Percentiles rank a stretch among this genome's conserved stretches.
Conservation (phyloP, 225 moss, liverwort and hornwort species). For the Antitrichia curtipendula region DNA sequence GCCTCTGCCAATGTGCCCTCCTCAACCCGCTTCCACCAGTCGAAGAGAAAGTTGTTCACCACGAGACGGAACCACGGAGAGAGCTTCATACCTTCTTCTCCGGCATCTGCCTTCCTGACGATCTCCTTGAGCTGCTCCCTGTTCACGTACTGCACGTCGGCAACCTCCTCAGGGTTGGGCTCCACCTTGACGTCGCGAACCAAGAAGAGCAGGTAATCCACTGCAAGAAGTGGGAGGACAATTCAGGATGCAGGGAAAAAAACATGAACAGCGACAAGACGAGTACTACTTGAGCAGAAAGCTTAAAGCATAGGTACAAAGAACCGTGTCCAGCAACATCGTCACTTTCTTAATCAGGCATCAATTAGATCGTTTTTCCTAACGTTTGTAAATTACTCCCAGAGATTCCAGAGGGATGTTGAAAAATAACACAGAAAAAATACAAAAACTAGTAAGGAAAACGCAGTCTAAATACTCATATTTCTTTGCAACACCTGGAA, state of each 20-base stretch:
- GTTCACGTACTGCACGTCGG: conserved; percentile 76
- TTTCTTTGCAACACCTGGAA: too few species aligned
- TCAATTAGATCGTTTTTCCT: too few species aligned
- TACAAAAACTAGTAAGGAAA: neutral
- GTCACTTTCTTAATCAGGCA: neutral
- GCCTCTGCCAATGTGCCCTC: conserved; percentile 59
- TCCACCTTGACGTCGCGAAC: conserved; percentile 67
- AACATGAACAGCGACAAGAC: neutral
- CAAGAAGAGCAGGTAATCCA: conserved; percentile 86
- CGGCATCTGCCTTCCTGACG: conserved; percentile 72
- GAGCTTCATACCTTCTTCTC: conserved; percentile 68
- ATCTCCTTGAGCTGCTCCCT: conserved; percentile 80
- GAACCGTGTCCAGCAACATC: neutral
- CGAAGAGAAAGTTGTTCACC: conserved; percentile 78
- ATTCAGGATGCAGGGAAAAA: neutral
- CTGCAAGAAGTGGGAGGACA: conserved; percentile 12
- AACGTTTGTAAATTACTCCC: neutral
- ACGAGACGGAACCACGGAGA: conserved; percentile 98
- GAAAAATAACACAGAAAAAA: too few species aligned
- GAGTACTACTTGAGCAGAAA: neutral
- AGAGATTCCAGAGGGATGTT: neutral
- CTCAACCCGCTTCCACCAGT: conserved; percentile 95
- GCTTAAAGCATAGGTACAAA: neutral
- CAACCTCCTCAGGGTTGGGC: conserved; percentile 89
- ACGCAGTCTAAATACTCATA: neutral